phyloP scores from a whole-genome alignment of 1,284 basidiomycete genomes.

The Lignosus rhinocerotis region DNA sequence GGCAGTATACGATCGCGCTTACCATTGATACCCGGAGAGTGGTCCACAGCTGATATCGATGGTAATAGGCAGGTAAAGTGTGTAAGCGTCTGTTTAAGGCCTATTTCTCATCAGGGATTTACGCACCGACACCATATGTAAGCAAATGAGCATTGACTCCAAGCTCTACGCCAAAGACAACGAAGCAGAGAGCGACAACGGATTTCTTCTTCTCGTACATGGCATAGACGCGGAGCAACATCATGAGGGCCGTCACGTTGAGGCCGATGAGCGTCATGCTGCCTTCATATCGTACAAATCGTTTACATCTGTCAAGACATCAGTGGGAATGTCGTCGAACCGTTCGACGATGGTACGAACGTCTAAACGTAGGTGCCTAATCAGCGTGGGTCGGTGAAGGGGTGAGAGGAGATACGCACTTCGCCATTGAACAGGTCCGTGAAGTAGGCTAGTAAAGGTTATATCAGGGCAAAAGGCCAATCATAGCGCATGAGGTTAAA shows the following conservation, averaged over 20 bases:
- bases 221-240: slow-evolving; percentile 53
- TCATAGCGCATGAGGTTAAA: not conserved
- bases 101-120: too few species aligned
- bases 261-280: slow-evolving; percentile 50
- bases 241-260: slow-evolving; percentile 51
- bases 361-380: not conserved
- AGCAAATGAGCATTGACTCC: slow-evolving; percentile 51
- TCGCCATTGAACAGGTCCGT: not conserved
- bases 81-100: not conserved
- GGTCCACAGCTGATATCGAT: not conserved
- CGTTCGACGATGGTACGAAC: not conserved
- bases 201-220: slow-evolving; percentile 41
- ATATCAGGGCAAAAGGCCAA: not conserved
- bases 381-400: too few species aligned
- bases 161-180: slow-evolving; percentile 43
- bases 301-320: slow-evolving; percentile 39
- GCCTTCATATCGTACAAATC: slow-evolving; percentile 53
- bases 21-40: not conserved
- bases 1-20: not conserved
- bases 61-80: not conserved
- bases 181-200: slow-evolving; percentile 38
- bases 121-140: slow-evolving; percentile 26
- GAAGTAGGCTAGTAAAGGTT: not conserved
- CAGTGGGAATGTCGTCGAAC: not conserved
- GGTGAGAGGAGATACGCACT: not conserved